Evolutionary conservation across 345 rosid genomes (phyloP).

Genomic region (Salix dunnii): DNA sequence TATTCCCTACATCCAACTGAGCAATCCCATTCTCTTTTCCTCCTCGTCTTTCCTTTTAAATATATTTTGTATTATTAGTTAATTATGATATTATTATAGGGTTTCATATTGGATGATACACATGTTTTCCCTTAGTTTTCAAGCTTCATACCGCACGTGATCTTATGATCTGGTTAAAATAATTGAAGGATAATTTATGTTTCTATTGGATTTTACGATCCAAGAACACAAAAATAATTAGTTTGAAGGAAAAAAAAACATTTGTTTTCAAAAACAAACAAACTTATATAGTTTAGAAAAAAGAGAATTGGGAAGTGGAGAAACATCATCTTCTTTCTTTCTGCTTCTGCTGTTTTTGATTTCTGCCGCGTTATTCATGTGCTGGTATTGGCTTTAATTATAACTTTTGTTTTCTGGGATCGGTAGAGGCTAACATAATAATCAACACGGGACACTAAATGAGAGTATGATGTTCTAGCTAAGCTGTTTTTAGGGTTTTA

Average conservation of each 20-base stretch:
- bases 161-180: not conserved
- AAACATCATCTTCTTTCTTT: not conserved
- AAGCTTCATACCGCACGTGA: constrained; percentile 1
- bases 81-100: not conserved
- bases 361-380: constrained; percentile 14
- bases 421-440: constrained; percentile 17
- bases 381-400: constrained; percentile 29
- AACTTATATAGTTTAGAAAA: too few species aligned
- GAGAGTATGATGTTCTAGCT: too few species aligned
- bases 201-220: too few species aligned
- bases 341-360: not conserved
- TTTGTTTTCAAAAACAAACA: too few species aligned
- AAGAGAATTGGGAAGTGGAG: not conserved
- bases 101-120: not conserved
- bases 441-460: constrained; percentile 14
- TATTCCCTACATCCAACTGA: constrained; percentile 52
- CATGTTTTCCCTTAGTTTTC: constrained; percentile 8
- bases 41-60: not conserved
- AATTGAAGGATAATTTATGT: not conserved
- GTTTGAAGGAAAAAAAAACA: too few species aligned
- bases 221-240: too few species aligned
- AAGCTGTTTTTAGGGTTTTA: too few species aligned
- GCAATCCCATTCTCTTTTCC: not conserved
- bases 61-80: not conserved
- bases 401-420: constrained; percentile 31